Evolutionary conservation across 352 stramenopile species (phyloP).

Genomic region (Phytophthora hybrid): DNA sequence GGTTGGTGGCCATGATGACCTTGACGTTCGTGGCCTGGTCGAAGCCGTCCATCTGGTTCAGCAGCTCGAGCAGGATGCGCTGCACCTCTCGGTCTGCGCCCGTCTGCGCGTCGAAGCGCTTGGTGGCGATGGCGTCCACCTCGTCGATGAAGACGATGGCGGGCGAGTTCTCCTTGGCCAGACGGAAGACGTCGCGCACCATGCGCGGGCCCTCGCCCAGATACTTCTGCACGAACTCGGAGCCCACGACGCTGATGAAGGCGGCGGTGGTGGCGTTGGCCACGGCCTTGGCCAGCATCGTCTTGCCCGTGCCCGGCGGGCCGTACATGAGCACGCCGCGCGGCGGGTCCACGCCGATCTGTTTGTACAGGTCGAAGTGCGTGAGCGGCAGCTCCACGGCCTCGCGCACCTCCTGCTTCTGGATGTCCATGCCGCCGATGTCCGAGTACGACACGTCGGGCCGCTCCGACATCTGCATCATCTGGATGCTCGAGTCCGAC

Average conservation of each 20-base stretch:
- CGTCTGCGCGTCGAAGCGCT: slow-evolving; percentile 99
- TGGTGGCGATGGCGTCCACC: slow-evolving; percentile 99
- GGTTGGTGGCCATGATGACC: slow-evolving; percentile 99
- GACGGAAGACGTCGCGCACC: slow-evolving; percentile 99
- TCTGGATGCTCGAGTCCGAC: slow-evolving; percentile 99
- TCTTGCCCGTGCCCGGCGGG: slow-evolving; percentile 96
- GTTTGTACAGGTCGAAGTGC: slow-evolving; percentile 99
- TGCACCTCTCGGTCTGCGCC: slow-evolving; percentile 97
- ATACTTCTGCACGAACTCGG: slow-evolving; percentile 99
- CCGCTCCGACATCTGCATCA: slow-evolving; percentile 99
- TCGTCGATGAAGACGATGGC: slow-evolving; percentile 99
- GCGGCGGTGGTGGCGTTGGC: slow-evolving; percentile 99
- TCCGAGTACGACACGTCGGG: slow-evolving; percentile 96
- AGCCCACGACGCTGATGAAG: slow-evolving; percentile 98
- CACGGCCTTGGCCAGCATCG: slow-evolving; percentile 99
- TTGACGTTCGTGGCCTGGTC: slow-evolving; percentile 99
- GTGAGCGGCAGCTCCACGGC: slow-evolving; percentile 99
- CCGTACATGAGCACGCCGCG: slow-evolving; percentile 98
- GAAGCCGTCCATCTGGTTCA: slow-evolving; percentile 99
- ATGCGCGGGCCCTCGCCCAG: slow-evolving; percentile 99
- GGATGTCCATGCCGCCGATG: slow-evolving; percentile 99
- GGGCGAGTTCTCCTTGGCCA: slow-evolving; percentile 99
- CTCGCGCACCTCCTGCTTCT: slow-evolving; percentile 99
- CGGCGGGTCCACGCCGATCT: slow-evolving; percentile 99
- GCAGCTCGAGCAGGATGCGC: slow-evolving; percentile 99